Base-by-base conservation (phyloP, 106 monocot genomes). In the Dendrobium huoshanense region DNA sequence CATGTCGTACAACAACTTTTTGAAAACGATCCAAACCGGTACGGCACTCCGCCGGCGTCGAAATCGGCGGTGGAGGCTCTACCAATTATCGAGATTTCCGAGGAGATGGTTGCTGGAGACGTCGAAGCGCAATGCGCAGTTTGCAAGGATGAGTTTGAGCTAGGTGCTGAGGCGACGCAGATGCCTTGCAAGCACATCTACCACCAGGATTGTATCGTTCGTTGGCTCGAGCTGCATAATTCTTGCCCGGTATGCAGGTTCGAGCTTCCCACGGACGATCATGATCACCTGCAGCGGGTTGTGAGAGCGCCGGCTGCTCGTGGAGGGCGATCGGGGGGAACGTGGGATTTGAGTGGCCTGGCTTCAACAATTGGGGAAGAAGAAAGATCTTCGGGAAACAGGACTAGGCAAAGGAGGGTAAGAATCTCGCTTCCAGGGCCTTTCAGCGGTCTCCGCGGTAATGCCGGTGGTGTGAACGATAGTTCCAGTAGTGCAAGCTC, bases 111-210 rank as follows among this genome's bases (percentile, higher is more conserved):
- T 16, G 65, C 68, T 0, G 65, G 84, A 0, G 87, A 85, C 9
- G 76, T 11, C 2, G 93, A 86, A n/a, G 84, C 90, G 2, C 91
- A 93, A 79, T 96, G 96, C 41, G 93, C 96, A 1, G 96, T 96
- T 55, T 96, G 96, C 74, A 96, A 87, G 87, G 96, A 96, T 43
- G 79, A 72, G 5, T 96, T 96, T 72, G 90, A 88, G 82, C 22
- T 88, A n/a, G 96, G 93, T n/a, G 81, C 44, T 15, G 78, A 85
- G 67, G 93, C 87, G 7, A 88, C 87, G 85, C 87, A 90, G 87
- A 88, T 96, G 88, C 96, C 96, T 7, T 96, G 96, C 84, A 93
- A 87, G 82, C 96, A 96, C 79, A 80, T 96, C 27, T 96, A 93
- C 82, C 96, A 96, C 27, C 82, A 85, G 24, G 91, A 94, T 10